A percentile compares a stretch with the other conserved stretches of the same genome.
Evolutionary conservation across 1,139 yeast species (phyloP).

Genomic region (Zygosaccharomyces pseudobailii): DNA sequence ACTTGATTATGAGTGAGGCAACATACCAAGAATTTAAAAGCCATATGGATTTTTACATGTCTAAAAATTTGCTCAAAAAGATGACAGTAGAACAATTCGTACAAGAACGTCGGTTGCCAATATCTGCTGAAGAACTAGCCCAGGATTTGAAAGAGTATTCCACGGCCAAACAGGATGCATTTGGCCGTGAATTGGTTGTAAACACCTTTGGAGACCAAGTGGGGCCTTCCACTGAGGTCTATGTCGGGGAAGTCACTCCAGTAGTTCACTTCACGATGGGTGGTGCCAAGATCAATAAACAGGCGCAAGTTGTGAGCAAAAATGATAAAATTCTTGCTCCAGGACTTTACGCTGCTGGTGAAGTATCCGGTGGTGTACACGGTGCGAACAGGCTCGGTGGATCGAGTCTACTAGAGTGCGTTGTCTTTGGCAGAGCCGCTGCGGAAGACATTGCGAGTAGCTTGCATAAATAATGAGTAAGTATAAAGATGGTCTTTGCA

Average conservation of each 20-base stretch:
- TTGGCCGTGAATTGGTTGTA: constrained; percentile 31
- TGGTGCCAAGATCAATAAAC: constrained; percentile 63
- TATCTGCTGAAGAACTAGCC: constrained; percentile 41
- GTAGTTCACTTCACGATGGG: constrained; percentile 88
- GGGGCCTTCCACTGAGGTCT: constrained; percentile 26
- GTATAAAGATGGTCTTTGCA: background rate
- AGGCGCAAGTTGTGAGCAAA: constrained; percentile 50
- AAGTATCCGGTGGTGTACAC: constrained; percentile 78
- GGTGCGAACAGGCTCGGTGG: constrained; percentile 78
- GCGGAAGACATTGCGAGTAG: constrained; percentile 30
- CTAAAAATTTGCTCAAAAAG: constrained; percentile 58
- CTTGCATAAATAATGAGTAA: background rate
- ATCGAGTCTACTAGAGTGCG: constrained; percentile 71
- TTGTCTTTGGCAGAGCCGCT: constrained; percentile 63
- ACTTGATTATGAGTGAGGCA: constrained; percentile 36
- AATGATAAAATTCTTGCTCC: constrained; percentile 42
- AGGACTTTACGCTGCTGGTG: constrained; percentile 75
- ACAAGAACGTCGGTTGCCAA: constrained; percentile 33
- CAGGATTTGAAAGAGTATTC: constrained; percentile 46
- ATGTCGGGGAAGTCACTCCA: constrained; percentile 51
- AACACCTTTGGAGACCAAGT: constrained; percentile 31
- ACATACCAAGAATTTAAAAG: constrained; percentile 36
- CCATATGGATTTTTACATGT: constrained; percentile 62
- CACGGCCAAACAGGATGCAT: constrained; percentile 30
- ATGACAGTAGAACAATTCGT: constrained; percentile 48